Percentiles rank a stretch among this genome's conserved stretches.
These are phyloP conservation scores for Kluyveromyces wickerhamii DNA, from an alignment of 805 yeast species.

Conservation along the genomic window DNA sequence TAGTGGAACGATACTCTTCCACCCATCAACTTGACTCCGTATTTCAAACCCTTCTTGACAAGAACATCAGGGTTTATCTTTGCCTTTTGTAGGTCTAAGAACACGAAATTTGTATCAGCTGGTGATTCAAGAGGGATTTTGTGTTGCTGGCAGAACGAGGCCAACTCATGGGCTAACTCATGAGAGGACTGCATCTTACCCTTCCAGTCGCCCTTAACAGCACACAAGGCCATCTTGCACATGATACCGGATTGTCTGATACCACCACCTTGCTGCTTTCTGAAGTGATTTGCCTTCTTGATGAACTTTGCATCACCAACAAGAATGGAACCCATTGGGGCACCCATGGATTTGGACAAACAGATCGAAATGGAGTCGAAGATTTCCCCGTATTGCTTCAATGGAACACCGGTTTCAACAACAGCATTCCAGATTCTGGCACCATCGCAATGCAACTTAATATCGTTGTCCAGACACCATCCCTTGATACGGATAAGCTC, in stretches of 20 bases:
- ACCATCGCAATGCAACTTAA: constrained; percentile 80
- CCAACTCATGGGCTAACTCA: constrained; percentile 42
- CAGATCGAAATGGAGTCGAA: constrained; percentile 90
- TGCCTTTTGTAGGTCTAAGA: constrained; percentile 49
- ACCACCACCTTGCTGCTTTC: constrained; percentile 92
- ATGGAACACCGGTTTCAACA: constrained; percentile 52
- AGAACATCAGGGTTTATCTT: constrained; percentile 51
- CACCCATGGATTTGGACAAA: constrained; percentile 83
- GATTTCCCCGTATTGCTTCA: constrained; percentile 61
- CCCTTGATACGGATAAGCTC: constrained; percentile 64
- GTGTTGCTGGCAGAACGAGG: constrained; percentile 41
- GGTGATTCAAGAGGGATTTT: constrained; percentile 64
- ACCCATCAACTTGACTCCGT: constrained; percentile 59
- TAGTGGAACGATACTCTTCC: constrained; percentile 77
- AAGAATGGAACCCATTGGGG: constrained; percentile 85
- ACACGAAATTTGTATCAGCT: constrained; percentile 77
- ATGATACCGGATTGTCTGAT: constrained; percentile 82
- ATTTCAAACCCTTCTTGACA: constrained; percentile 46
- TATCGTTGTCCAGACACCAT: constrained; percentile 54
- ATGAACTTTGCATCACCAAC: constrained; percentile 60
- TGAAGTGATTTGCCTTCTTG: constrained; percentile 70
- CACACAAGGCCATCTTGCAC: constrained; percentile 71
- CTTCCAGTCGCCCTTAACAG: constrained; percentile 65
- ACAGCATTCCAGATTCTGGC: constrained; percentile 95
- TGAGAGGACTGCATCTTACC: constrained; percentile 43